phyloP scores from a whole-genome alignment of 164 flowering plant species.

The Stephania yunnanensis region DNA sequence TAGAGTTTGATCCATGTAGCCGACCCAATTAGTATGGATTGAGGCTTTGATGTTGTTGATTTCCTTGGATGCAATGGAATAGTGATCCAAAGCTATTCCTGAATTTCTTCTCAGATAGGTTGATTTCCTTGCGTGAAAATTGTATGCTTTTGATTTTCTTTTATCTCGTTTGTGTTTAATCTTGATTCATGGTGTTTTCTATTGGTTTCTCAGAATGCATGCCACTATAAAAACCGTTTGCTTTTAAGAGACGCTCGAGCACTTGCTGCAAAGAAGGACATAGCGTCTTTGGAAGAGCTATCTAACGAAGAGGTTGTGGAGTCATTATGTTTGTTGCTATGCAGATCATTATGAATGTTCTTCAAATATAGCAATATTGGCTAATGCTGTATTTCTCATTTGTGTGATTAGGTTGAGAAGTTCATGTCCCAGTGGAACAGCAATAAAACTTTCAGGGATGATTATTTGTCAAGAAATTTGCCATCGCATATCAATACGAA shows the following conservation, averaged over 20 bases:
- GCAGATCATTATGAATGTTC: neutral
- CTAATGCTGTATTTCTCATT: neutral
- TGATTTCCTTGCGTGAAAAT: too few relatives aligned
- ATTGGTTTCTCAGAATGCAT: constrained; percentile 49
- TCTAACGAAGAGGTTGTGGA: neutral
- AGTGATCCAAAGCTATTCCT: too few relatives aligned
- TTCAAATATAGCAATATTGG: neutral
- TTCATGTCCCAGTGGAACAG: constrained; percentile 6
- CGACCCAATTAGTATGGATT: too few relatives aligned
- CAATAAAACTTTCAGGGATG: neutral
- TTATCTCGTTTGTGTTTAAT: neutral
- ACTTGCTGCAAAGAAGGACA: constrained; percentile 69
- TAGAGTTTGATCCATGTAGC: too few relatives aligned
- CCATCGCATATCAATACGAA: neutral
- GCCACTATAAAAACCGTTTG: constrained; percentile 43
- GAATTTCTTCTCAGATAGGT: too few relatives aligned
- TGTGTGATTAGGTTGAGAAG: constrained; percentile 1
- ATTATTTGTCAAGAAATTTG: neutral
- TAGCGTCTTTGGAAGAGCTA: constrained; percentile 50
- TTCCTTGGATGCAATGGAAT: too few relatives aligned
- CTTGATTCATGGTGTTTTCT: neutral
- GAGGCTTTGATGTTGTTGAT: too few relatives aligned
- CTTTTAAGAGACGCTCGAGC: constrained; percentile 50
- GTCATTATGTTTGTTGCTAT: neutral
- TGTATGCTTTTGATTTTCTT: neutral